Conservation (phyloP, 2,329 filamentous ascomycete genomes). For the Ustulina deusta region DNA sequence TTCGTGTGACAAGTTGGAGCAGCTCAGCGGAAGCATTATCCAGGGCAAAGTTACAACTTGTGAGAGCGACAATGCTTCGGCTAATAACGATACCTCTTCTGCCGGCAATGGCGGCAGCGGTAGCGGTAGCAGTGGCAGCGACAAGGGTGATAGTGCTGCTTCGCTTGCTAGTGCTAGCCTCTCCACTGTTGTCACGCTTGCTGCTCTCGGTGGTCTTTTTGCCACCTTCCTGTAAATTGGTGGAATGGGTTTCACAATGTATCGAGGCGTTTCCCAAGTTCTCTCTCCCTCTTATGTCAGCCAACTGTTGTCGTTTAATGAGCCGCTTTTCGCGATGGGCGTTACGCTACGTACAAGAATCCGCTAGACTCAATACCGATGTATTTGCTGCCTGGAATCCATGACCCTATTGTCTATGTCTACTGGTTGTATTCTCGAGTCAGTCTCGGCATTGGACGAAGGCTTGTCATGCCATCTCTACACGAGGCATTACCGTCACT, state of each 20-base stretch:
- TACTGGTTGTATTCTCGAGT: slow-evolving; percentile 16
- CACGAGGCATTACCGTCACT: not conserved
- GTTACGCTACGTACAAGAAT: slow-evolving; percentile 55
- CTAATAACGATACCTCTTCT: slow-evolving; percentile 61
- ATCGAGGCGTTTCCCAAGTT: slow-evolving; percentile 41
- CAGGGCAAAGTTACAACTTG: slow-evolving; percentile 63
- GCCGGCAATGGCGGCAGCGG: slow-evolving; percentile 42
- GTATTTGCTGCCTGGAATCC: slow-evolving; percentile 48
- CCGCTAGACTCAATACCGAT: slow-evolving; percentile 60
- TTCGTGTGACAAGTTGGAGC: slow-evolving; percentile 67
- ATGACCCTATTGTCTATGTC: slow-evolving; percentile 28
- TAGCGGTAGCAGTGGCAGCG: slow-evolving; percentile 45
- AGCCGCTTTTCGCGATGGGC: slow-evolving; percentile 43
- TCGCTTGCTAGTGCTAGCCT: slow-evolving; percentile 62
- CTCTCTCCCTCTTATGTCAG: slow-evolving; percentile 47
- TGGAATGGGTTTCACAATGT: slow-evolving; percentile 18
- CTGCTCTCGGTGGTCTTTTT: slow-evolving; percentile 38
- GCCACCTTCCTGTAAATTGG: slow-evolving; percentile 63
- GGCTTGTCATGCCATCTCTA: not conserved
- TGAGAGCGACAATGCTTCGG: slow-evolving; percentile 63
- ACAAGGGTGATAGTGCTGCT: slow-evolving; percentile 54
- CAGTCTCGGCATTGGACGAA: not conserved
- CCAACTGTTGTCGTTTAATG: slow-evolving; percentile 50
- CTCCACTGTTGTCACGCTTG: slow-evolving; percentile 56
- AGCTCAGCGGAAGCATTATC: slow-evolving; percentile 58